Evolutionary conservation across 1,284 basidiomycete species (phyloP).

Genomic region (Papiliotrema flavescens): DNA sequence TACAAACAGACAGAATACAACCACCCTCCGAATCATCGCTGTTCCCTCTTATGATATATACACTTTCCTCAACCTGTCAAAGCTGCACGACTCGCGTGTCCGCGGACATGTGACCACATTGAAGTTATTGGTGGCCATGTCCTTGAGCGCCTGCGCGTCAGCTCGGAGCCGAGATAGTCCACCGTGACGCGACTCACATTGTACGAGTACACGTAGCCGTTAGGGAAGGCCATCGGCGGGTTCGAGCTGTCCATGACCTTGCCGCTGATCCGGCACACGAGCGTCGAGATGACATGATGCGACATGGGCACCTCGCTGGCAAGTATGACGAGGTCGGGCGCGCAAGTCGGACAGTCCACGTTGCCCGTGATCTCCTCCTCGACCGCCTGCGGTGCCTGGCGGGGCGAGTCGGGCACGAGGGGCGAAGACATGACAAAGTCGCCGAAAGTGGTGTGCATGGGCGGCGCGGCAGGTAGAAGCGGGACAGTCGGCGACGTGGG

Average conservation of each 20-base stretch:
- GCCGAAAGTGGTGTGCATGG: constrained; percentile 30
- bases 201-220: constrained; percentile 87
- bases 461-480: constrained; percentile 32
- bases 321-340: constrained; percentile 67
- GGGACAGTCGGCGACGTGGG: constrained; percentile 15
- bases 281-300: constrained; percentile 91
- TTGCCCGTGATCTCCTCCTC: constrained; percentile 57
- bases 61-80: constrained; percentile 72
- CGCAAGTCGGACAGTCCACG: constrained; percentile 88
- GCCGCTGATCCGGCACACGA: constrained; percentile 86
- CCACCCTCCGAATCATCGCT: too few species aligned
- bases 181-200: constrained; percentile 58
- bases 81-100: constrained; percentile 63
- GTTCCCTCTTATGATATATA: constrained; percentile 62
- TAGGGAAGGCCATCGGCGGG: constrained; percentile 84
- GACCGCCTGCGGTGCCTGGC: constrained; percentile 10
- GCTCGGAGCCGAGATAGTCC: neutral
- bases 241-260: constrained; percentile 93
- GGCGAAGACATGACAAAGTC: constrained; percentile 9
- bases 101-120: constrained; percentile 75
- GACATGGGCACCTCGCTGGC: constrained; percentile 84
- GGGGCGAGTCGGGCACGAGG: constrained; percentile 3
- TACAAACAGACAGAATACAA: too few species aligned
- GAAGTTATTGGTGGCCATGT: constrained; percentile 72
- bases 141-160: constrained; percentile 64